Conservation (phyloP, 2,329 filamentous ascomycete genomes). For the Trichoderma oligosporum region DNA sequence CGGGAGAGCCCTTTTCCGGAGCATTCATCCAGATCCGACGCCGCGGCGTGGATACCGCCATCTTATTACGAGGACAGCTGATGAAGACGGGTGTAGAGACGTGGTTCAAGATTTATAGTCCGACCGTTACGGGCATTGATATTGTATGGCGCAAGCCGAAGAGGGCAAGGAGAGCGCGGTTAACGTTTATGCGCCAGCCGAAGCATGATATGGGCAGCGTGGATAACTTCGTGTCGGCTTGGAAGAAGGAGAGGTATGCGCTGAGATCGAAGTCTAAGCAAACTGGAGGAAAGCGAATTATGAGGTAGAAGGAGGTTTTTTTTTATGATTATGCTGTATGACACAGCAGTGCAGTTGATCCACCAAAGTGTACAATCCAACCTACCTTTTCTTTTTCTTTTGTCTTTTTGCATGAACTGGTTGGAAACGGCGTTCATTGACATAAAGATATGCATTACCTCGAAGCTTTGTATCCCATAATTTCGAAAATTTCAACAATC, state of each 20-base stretch:
- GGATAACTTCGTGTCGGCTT: conserved; percentile 65
- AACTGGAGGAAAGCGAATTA: conserved; percentile 24
- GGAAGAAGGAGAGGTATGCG: conserved; percentile 45
- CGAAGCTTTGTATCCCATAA: too few species aligned
- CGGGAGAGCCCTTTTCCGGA: conserved; percentile 82
- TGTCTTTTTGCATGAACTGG: background rate
- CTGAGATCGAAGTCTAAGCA: conserved; percentile 36
- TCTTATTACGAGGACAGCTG: conserved; percentile 81
- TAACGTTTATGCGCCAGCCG: conserved; percentile 87
- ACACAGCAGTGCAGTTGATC: conserved; percentile 4
- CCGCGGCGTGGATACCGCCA: conserved; percentile 82
- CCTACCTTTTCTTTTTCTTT: too few species aligned
- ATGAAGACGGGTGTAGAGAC: conserved; percentile 89
- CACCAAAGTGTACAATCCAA: conserved; percentile 12
- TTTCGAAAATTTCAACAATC: too few species aligned
- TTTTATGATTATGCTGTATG: conserved; percentile 15
- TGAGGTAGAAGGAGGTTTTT: background rate
- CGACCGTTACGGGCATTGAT: conserved; percentile 85
- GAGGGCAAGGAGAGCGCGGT: conserved; percentile 77
- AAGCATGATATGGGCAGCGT: conserved; percentile 86
- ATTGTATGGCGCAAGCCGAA: conserved; percentile 83
- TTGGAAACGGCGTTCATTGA: background rate
- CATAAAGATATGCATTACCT: background rate
- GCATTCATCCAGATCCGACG: conserved; percentile 83
- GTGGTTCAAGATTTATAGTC: conserved; percentile 95